Evolutionary conservation across 2,329 filamentous ascomycete species (phyloP).

Genomic region (Colletotrichum cordylinicola): DNA sequence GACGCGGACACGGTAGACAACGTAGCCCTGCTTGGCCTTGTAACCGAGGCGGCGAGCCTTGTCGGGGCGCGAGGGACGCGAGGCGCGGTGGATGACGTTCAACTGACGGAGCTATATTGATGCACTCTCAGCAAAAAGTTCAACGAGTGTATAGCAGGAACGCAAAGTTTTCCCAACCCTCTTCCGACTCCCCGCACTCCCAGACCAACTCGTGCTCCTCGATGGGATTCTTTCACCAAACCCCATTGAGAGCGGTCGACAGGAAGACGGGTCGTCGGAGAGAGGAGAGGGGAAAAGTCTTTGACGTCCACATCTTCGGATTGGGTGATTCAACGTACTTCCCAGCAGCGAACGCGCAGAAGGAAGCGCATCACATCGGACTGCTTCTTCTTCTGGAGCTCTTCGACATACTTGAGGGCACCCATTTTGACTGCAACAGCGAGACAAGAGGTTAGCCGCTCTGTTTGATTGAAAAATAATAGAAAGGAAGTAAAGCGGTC

Average conservation of each 20-base stretch:
- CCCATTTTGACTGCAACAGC: slow-evolving; percentile 77
- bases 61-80: slow-evolving; percentile 96
- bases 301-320: slow-evolving; percentile 35
- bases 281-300: slow-evolving; percentile 23
- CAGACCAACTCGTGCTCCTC: background rate
- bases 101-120: slow-evolving; percentile 99
- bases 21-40: slow-evolving; percentile 99
- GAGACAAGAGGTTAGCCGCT: slow-evolving; percentile 25
- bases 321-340: slow-evolving; percentile 74
- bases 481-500: background rate
- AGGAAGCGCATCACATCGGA: slow-evolving; percentile 99
- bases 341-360: slow-evolving; percentile 99
- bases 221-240: background rate
- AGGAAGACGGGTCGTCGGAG: background rate
- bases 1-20: slow-evolving; percentile 99
- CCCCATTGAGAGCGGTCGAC: background rate
- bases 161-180: slow-evolving; percentile 36
- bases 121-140: slow-evolving; percentile 99
- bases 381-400: slow-evolving; percentile 99
- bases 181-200: background rate
- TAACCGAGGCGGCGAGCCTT: slow-evolving; percentile 99
- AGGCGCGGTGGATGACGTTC: slow-evolving; percentile 99
- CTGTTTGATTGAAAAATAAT: background rate
- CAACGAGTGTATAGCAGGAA: slow-evolving; percentile 98
- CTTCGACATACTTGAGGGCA: slow-evolving; percentile 99